Conservation (phyloP, 225 moss, liverwort and hornwort species). For the Takakia lepidozioides region DNA sequence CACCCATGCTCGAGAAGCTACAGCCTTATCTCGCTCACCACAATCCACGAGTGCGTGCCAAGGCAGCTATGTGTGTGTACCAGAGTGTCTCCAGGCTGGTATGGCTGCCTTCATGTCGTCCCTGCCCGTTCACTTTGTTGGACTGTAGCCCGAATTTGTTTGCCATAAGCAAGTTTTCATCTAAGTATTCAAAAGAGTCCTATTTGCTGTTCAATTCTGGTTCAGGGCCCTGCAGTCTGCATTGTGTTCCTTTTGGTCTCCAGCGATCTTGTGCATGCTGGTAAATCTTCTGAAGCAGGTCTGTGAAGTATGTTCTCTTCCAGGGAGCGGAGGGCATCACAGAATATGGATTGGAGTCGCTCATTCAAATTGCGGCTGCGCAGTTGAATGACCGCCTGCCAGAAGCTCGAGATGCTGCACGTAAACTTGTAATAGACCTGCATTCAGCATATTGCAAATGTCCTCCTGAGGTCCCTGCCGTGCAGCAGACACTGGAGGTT, state of each 20-base stretch:
- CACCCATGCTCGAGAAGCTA: constrained; percentile 65
- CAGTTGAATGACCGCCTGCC: constrained; percentile 95
- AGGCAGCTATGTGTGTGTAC: constrained; percentile 82
- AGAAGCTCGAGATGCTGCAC: constrained; percentile 95
- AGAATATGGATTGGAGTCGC: constrained; percentile 61
- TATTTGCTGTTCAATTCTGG: no score
- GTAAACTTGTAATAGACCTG: constrained; percentile 82
- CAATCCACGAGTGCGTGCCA: constrained; percentile 92
- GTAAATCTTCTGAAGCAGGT: no score
- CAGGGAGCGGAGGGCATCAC: constrained; percentile 83
- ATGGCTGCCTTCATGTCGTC: no score
- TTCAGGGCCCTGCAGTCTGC: no score
- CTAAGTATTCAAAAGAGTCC: no score
- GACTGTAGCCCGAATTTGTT: no score
- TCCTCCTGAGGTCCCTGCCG: constrained; percentile 19
- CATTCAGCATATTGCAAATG: constrained; percentile 69
- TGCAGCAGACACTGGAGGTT: constrained; percentile 15
- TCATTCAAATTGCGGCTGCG: constrained; percentile 78
- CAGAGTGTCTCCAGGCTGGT: constrained; percentile 79
- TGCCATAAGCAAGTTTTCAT: no score
- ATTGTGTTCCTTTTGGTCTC: no score
- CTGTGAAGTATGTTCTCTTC: no score
- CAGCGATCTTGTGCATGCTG: no score
- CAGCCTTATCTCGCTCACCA: constrained; percentile 81
- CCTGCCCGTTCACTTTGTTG: no score